Evolutionary conservation across 1,284 basidiomycete genomes (phyloP).

Genomic region (Ceratobasidium papillatum): DNA sequence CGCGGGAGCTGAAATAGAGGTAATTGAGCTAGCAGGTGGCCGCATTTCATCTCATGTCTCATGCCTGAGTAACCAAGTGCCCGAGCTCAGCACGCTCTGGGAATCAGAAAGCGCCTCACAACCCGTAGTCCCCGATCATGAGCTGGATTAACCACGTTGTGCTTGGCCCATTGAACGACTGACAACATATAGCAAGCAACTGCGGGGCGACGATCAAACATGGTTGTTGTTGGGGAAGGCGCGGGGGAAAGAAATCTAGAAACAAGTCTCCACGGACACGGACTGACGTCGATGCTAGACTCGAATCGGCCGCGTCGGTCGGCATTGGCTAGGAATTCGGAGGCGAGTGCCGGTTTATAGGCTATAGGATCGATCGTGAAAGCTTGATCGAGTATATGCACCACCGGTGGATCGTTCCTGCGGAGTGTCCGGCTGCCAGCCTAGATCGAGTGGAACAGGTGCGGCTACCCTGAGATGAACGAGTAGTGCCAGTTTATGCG

Average conservation of each 20-base stretch:
- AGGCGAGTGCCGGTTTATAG: not conserved
- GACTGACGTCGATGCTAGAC: not conserved
- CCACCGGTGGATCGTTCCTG: not conserved
- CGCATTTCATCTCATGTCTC: not conserved
- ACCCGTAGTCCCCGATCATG: not conserved
- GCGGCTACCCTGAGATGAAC: not conserved
- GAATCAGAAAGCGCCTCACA: constrained; percentile 11
- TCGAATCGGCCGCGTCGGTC: not conserved
- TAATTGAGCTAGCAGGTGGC: not conserved
- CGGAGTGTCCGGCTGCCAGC: not conserved
- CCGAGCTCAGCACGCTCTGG: not conserved
- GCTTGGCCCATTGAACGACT: not conserved
- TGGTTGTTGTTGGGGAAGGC: not conserved
- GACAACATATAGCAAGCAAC: not conserved
- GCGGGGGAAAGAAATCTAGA: constrained; percentile 10
- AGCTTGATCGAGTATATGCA: not conserved
- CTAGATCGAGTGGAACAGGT: not conserved
- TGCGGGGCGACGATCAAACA: constrained; percentile 10
- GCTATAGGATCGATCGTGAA: not conserved
- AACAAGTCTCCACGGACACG: not conserved
- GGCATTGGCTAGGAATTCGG: not conserved
- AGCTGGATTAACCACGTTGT: not conserved
- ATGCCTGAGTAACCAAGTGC: not conserved
- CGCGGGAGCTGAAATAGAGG: not conserved
- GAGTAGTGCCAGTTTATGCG: not conserved